Percentiles rank a stretch among this genome's conserved stretches.
phyloP scores from a whole-genome alignment of 2,329 filamentous ascomycete genomes.

The Gaeumannomyces tritici region DNA sequence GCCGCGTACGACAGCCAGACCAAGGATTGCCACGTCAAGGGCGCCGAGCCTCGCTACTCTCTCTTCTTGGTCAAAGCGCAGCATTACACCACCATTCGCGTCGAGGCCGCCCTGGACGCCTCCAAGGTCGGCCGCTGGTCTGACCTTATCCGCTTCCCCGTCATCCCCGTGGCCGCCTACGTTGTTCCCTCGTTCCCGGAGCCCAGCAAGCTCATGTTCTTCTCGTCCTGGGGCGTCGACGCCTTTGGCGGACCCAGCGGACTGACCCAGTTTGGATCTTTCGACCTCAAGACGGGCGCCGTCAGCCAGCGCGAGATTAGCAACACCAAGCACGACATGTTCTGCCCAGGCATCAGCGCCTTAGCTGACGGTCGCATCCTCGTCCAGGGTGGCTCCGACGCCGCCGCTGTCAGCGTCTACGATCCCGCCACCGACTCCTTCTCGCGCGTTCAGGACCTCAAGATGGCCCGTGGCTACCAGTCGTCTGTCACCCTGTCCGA shows the following conservation, averaged over 20 bases:
- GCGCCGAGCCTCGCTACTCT: neutral
- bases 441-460: slow-evolving; percentile 13
- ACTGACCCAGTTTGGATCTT: slow-evolving; percentile 83
- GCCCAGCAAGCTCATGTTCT: slow-evolving; percentile 13
- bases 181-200: slow-evolving; percentile 15
- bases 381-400: slow-evolving; percentile 37
- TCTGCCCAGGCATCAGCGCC: slow-evolving; percentile 37
- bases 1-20: slow-evolving; percentile 3
- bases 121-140: slow-evolving; percentile 14
- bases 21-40: slow-evolving; percentile 1
- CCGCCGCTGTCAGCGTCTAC: slow-evolving; percentile 31
- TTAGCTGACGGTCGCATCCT: slow-evolving; percentile 32
- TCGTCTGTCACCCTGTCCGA: slow-evolving; percentile 30
- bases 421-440: slow-evolving; percentile 13
- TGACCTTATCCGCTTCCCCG: slow-evolving; percentile 14
- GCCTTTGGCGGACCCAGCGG: slow-evolving; percentile 11
- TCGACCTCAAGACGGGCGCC: slow-evolving; percentile 66
- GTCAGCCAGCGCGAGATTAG: neutral
- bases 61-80: neutral
- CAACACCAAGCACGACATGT: slow-evolving; percentile 34
- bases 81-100: slow-evolving; percentile 2
- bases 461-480: slow-evolving; percentile 31
- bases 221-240: slow-evolving; percentile 15
- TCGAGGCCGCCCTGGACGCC: slow-evolving; percentile 8
- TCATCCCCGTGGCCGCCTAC: slow-evolving; percentile 18